Base-by-base conservation (phyloP, 1,284 basidiomycete genomes). In the Pseudomicrostroma phylloplanum region DNA sequence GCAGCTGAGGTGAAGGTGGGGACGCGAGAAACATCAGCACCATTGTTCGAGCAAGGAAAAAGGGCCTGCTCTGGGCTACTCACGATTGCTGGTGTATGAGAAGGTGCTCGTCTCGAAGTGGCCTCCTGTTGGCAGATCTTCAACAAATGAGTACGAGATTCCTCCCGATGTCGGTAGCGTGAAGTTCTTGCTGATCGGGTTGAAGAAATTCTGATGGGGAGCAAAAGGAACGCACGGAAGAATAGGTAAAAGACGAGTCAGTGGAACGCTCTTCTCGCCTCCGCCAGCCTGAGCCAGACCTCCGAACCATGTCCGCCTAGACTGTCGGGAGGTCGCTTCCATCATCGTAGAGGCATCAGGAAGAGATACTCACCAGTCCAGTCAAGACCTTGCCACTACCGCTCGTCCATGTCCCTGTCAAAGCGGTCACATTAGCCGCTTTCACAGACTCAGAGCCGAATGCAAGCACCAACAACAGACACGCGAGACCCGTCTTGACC, bases 81-180 rank as follows among this genome's bases (percentile, higher is more conserved):
- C 62, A 67, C 67, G 57, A 59, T 76, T 75, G 19, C 72, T 67
- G 15, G 64, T 61, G 61, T 73, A 78, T 48, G 64, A 59, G 59
- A 72, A 72, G 21, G 61, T 58, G 11, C 73, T 61, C 57, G 67
- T 64, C 55, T 78, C 76, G 59, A 77, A 78, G 56, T 60, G 67
- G 21, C 74, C 74, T 15, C 51, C 51, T 15, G 15, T 25, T 7
- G 51, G 17, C 51, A 25, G 15, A 39, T 78, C 72, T 26, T 74
- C 68, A 26, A 71, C 72, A 60, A 78, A 78, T 41, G 70, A 73
- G 67, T 76, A 77, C 15, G 72, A 72, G 51, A 74, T 70, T 23
- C 76, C 76, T 0, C 71, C 58, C 12, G 69, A 70, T 13, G 63
- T 54, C 1, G 76, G 75, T 0, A 74, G 57, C 9, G 61, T 73